Percentiles rank a stretch among this genome's conserved stretches.
Conservation (phyloP, 306 rosid genomes). For the Casuarina glauca region DNA sequence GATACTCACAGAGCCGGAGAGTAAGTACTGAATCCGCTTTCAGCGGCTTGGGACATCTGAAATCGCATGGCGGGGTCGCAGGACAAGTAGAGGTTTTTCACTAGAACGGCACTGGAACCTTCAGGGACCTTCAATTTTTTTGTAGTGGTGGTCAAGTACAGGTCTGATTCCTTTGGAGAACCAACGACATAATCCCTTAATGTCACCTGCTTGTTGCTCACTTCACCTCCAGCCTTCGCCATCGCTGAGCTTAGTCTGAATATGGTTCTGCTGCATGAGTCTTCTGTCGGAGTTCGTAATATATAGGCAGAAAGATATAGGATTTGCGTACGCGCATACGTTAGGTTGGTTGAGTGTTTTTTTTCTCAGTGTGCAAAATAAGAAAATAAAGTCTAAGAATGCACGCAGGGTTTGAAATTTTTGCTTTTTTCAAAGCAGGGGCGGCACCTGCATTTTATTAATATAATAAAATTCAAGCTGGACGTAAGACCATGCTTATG, state of each 20-base stretch:
- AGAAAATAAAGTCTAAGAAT: too few relatives aligned
- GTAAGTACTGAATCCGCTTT: slow-evolving; percentile 12
- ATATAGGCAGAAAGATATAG: too few relatives aligned
- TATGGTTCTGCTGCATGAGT: too few relatives aligned
- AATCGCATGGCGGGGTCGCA: slow-evolving; percentile 64
- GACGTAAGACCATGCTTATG: too few relatives aligned
- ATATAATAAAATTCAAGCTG: too few relatives aligned
- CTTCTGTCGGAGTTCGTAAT: too few relatives aligned
- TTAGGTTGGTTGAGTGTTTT: too few relatives aligned
- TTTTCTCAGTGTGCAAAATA: too few relatives aligned
- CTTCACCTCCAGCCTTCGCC: not conserved
- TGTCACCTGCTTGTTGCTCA: slow-evolving; percentile 45
- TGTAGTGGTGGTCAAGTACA: slow-evolving; percentile 31
- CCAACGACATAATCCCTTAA: slow-evolving; percentile 34
- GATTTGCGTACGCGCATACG: too few relatives aligned
- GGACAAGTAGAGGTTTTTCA: slow-evolving; percentile 60
- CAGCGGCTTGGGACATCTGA: slow-evolving; percentile 15
- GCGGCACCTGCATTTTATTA: too few relatives aligned
- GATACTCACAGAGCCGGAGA: slow-evolving; percentile 39
- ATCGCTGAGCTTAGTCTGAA: not conserved
- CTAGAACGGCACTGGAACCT: slow-evolving; percentile 26
- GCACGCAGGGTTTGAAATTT: too few relatives aligned
- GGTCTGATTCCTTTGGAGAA: slow-evolving; percentile 40
- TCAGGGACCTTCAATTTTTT: slow-evolving; percentile 33
- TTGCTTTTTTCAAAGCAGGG: too few relatives aligned